Evolutionary conservation across 176 grass and related monocot genomes (phyloP).

Genomic region (Microstegium vimineum): DNA sequence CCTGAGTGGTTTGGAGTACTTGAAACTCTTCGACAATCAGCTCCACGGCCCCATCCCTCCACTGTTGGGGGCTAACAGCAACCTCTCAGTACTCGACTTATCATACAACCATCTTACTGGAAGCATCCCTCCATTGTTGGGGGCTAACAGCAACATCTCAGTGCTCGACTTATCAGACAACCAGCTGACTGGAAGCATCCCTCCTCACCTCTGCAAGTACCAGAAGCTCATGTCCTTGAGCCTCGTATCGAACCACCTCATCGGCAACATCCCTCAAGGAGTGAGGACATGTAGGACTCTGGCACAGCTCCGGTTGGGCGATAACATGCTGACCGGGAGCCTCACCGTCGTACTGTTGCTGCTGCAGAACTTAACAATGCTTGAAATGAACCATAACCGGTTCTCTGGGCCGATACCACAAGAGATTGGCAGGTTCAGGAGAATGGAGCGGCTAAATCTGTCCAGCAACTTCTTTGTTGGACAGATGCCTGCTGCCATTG

Average conservation of each 20-base stretch:
- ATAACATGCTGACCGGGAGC: slow-evolving; percentile 66
- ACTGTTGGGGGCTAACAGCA: slow-evolving; percentile 56
- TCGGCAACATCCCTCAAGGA: slow-evolving; percentile 67
- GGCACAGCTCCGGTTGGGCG: not conserved
- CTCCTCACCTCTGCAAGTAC: slow-evolving; percentile 58
- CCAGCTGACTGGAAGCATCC: slow-evolving; percentile 50
- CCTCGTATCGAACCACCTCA: slow-evolving; percentile 57
- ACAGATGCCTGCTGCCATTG: slow-evolving; percentile 62
- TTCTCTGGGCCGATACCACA: too few relatives aligned
- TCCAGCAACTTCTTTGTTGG: slow-evolving; percentile 78
- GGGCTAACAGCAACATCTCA: slow-evolving; percentile 57
- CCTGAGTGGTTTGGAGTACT: slow-evolving; percentile 51
- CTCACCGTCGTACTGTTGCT: slow-evolving; percentile 38
- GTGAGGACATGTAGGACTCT: slow-evolving; percentile 68
- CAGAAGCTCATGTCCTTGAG: slow-evolving; percentile 66
- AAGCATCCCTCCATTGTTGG: slow-evolving; percentile 65
- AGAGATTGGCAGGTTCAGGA: slow-evolving; percentile 69
- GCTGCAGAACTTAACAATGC: slow-evolving; percentile 33
- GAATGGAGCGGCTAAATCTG: slow-evolving; percentile 52
- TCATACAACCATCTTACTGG: slow-evolving; percentile 52
- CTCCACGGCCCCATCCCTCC: slow-evolving; percentile 65
- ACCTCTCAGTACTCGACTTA: slow-evolving; percentile 61
- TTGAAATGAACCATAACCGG: too few relatives aligned
- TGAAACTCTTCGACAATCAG: slow-evolving; percentile 67
- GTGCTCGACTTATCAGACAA: slow-evolving; percentile 64